phyloP scores from a whole-genome alignment of 1,284 basidiomycete species.

The Phylloporus sp. region DNA sequence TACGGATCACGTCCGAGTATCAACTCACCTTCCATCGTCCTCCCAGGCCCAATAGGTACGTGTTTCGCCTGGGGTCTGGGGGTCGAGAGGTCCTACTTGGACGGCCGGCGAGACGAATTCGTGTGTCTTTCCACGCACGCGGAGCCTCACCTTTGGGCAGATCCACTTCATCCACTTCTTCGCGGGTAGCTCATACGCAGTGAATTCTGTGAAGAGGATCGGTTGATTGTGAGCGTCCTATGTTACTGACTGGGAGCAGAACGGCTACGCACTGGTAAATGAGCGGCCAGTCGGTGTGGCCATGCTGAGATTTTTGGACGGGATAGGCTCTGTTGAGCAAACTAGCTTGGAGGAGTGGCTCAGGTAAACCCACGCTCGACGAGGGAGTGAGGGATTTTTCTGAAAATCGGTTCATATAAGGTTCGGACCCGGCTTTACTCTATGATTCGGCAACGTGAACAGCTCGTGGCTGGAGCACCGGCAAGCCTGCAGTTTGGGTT shows the following conservation, averaged over 20 bases:
- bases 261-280: slow-evolving; percentile 8
- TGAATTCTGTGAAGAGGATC: slow-evolving; percentile 23
- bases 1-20: background rate
- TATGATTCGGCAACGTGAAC: background rate
- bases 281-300: background rate
- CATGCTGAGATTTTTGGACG: slow-evolving; percentile 1
- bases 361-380: too few relatives aligned
- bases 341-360: background rate
- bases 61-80: too few relatives aligned
- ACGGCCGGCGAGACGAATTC: slow-evolving; percentile 24
- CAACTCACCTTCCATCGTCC: slow-evolving; percentile 18
- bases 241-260: background rate
- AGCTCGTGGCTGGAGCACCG: slow-evolving; percentile 4
- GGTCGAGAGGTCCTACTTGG: background rate
- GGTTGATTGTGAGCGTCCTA: background rate
- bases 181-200: slow-evolving; percentile 25
- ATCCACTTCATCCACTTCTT: slow-evolving; percentile 27
- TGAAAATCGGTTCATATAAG: slow-evolving; percentile 1
- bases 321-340: background rate
- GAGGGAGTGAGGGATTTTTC: too few relatives aligned
- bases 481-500: background rate
- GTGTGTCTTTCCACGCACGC: slow-evolving; percentile 16
- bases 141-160: slow-evolving; percentile 27
- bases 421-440: background rate
- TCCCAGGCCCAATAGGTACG: slow-evolving; percentile 18